Evolutionary conservation across 345 rosid species (phyloP).

Genomic region (Acer saccharum): DNA sequence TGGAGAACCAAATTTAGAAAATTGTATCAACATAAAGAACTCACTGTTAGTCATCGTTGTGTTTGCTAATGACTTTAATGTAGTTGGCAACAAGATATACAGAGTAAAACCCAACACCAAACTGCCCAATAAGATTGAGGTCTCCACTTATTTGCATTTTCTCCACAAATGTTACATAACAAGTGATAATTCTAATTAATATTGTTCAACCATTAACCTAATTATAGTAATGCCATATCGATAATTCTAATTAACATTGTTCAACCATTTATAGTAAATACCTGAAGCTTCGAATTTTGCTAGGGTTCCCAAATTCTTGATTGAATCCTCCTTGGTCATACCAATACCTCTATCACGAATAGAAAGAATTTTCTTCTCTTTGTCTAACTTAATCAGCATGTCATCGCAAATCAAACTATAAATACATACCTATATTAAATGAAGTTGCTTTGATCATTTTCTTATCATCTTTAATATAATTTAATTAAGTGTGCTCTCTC

Average conservation of each 20-base stretch:
- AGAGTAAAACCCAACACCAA: slow-evolving; percentile 98
- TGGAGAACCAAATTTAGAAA: background rate
- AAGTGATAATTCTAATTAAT: slow-evolving; percentile 9
- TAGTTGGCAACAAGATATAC: slow-evolving; percentile 97
- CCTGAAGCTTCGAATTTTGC: slow-evolving; percentile 99
- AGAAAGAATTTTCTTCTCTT: slow-evolving; percentile 76
- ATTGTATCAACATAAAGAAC: slow-evolving; percentile 15
- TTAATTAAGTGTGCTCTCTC: no score
- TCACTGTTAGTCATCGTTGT: slow-evolving; percentile 93
- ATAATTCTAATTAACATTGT: no score
- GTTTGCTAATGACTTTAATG: slow-evolving; percentile 94
- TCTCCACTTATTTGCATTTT: slow-evolving; percentile 96
- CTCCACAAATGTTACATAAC: slow-evolving; percentile 84
- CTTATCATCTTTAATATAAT: no score
- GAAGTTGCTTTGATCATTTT: background rate
- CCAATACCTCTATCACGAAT: slow-evolving; percentile 97
- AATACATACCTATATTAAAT: background rate
- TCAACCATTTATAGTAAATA: no score
- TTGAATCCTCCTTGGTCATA: slow-evolving; percentile 94
- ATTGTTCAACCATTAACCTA: background rate
- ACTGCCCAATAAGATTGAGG: slow-evolving; percentile 94
- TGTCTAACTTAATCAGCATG: slow-evolving; percentile 87
- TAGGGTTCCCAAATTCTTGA: slow-evolving; percentile 95
- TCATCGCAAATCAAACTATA: background rate
- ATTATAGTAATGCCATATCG: background rate